Conservation (phyloP, 2,329 filamentous ascomycete genomes). For the Falciphora oryzae region DNA sequence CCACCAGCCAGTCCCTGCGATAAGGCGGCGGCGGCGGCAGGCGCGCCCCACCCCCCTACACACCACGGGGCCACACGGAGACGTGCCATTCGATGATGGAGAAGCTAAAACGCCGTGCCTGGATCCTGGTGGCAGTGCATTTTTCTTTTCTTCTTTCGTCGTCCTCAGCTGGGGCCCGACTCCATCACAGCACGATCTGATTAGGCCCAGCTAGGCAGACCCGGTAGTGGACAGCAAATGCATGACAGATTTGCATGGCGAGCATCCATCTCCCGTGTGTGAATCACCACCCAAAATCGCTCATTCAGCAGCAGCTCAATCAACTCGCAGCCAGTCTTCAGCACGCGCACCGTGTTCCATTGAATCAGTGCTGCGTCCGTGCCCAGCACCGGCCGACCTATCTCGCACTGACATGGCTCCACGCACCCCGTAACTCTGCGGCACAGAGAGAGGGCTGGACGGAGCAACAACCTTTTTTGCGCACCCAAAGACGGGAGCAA, state of each 20-base stretch:
- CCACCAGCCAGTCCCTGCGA: not conserved
- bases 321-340: not conserved
- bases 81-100: not conserved
- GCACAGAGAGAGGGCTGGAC: not conserved
- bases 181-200: not conserved
- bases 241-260: no score
- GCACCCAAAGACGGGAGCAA: not conserved
- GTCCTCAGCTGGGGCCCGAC: not conserved
- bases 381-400: not conserved
- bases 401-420: not conserved
- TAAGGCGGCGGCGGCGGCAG: not conserved
- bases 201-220: no score
- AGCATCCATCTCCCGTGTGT: not conserved
- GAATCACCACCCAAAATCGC: no score
- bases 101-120: not conserved
- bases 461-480: not conserved
- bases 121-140: not conserved
- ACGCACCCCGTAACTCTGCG: not conserved
- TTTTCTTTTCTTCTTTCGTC: not conserved
- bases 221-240: no score
- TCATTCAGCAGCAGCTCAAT: no score
- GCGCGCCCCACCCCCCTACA: not conserved
- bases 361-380: not conserved
- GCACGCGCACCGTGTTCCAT: not conserved
- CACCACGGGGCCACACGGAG: not conserved